phyloP scores from a whole-genome alignment of 371 early-diverging fungal genomes.

The Rhizomucor pusillus region DNA sequence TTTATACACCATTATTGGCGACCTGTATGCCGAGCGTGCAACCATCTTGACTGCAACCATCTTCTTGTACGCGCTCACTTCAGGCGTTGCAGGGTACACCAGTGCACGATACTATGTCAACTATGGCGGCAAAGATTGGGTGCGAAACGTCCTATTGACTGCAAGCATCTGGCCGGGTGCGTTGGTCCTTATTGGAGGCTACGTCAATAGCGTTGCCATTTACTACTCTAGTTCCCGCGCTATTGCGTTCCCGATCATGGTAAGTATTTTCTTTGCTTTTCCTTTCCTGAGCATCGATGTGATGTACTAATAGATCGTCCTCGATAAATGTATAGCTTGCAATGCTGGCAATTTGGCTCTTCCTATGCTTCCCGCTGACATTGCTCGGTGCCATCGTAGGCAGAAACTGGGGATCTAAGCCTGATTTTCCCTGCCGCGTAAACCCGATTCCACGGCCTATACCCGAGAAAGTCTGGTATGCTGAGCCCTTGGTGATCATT shows the following conservation, averaged over 20 bases:
- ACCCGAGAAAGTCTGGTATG: constrained; percentile 75
- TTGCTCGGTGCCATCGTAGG: constrained; percentile 77
- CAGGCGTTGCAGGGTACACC: constrained; percentile 70
- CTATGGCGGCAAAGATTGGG: constrained; percentile 75
- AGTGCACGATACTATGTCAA: constrained; percentile 68
- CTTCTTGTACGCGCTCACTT: constrained; percentile 78
- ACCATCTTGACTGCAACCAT: constrained; percentile 79
- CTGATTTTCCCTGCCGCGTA: constrained; percentile 78
- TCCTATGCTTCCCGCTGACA: constrained; percentile 76
- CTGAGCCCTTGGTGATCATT: constrained; percentile 63
- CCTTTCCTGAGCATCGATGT: no score
- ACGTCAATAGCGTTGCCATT: constrained; percentile 75
- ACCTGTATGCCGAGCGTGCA: constrained; percentile 75
- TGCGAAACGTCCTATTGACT: constrained; percentile 66
- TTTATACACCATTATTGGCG: constrained; percentile 68
- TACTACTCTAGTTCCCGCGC: constrained; percentile 75
- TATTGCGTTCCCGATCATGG: constrained; percentile 76
- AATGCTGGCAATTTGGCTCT: constrained; percentile 70
- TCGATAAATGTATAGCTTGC: no score
- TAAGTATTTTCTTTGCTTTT: constrained; percentile 36
- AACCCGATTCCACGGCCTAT: constrained; percentile 82
- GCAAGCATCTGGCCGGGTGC: constrained; percentile 72
- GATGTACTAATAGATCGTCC: no score
- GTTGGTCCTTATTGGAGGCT: constrained; percentile 53
- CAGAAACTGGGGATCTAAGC: constrained; percentile 62